Percentiles rank a stretch among this genome's conserved stretches.
phyloP scores from a whole-genome alignment of 306 rosid genomes.

The Prinsepia uniflora region DNA sequence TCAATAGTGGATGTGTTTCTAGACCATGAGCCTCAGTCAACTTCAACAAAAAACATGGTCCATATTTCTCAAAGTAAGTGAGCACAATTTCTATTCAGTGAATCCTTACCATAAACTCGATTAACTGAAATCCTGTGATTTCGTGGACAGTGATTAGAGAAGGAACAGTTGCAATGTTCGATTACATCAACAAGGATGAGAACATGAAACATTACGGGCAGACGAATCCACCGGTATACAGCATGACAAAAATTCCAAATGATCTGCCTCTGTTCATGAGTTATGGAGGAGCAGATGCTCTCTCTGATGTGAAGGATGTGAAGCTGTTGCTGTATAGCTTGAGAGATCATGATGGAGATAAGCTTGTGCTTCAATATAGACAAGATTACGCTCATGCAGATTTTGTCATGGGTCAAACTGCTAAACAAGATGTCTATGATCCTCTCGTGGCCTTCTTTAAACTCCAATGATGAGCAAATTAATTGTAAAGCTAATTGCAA shows the following conservation, averaged over 20 bases:
- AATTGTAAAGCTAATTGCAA: not conserved
- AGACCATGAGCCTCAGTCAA: slow-evolving; percentile 82
- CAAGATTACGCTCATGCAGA: slow-evolving; percentile 36
- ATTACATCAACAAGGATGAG: slow-evolving; percentile 24
- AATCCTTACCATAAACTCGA: not conserved
- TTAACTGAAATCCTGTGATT: not conserved
- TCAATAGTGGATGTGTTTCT: slow-evolving; percentile 58
- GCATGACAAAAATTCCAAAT: slow-evolving; percentile 24
- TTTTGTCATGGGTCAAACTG: slow-evolving; percentile 34
- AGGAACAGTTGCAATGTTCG: slow-evolving; percentile 25
- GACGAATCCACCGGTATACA: slow-evolving; percentile 29
- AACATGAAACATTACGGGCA: slow-evolving; percentile 27
- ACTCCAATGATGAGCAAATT: slow-evolving; percentile 17
- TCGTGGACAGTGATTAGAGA: slow-evolving; percentile 28
- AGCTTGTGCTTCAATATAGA: slow-evolving; percentile 34
- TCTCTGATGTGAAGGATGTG: slow-evolving; percentile 34
- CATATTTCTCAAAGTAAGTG: slow-evolving; percentile 83
- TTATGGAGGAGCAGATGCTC: slow-evolving; percentile 36
- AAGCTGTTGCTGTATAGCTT: slow-evolving; percentile 20
- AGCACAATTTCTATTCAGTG: not conserved
- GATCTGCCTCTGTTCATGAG: slow-evolving; percentile 34
- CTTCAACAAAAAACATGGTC: slow-evolving; percentile 83
- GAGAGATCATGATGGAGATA: slow-evolving; percentile 29
- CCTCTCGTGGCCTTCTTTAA: slow-evolving; percentile 33
- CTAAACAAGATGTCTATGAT: slow-evolving; percentile 37